These are phyloP conservation scores for Fagopyrum homotropicum DNA, from an alignment of 148 eudicot species.

Conservation along the genomic window DNA sequence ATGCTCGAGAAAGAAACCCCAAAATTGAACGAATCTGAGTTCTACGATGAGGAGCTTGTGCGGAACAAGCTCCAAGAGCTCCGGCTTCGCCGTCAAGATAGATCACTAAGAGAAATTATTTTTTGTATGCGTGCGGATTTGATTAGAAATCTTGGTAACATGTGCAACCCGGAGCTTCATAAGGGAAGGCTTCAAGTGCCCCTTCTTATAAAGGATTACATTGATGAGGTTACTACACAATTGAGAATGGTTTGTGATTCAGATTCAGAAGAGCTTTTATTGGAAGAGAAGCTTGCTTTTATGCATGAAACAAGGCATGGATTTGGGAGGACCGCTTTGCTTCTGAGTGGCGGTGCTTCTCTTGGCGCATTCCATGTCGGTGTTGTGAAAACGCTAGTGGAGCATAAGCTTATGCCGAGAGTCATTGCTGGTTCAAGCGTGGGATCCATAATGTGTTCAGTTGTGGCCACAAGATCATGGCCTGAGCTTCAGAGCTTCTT, in stretches of 20 bases:
- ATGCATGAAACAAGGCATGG: constrained; percentile 97
- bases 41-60: constrained; percentile 82
- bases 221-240: constrained; percentile 81
- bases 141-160: constrained; percentile 84
- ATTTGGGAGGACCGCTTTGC: constrained; percentile 98
- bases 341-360: constrained; percentile 96
- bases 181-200: constrained; percentile 92
- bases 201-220: constrained; percentile 75
- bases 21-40: constrained; percentile 57
- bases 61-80: constrained; percentile 85
- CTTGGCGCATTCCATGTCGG: constrained; percentile 90
- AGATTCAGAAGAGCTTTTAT: constrained; percentile 68
- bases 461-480: constrained; percentile 92
- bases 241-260: constrained; percentile 92
- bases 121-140: constrained; percentile 91
- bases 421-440: constrained; percentile 93
- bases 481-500: constrained; percentile 95
- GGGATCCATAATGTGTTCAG: constrained; percentile 81
- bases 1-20: constrained; percentile 80
- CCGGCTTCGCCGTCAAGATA: constrained; percentile 70
- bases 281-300: constrained; percentile 95
- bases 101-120: constrained; percentile 70
- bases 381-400: constrained; percentile 85
- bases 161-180: constrained; percentile 95
- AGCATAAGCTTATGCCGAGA: constrained; percentile 84